Conservation (phyloP, 192 early-diverging fungal species). For the Linnemannia elongata region DNA sequence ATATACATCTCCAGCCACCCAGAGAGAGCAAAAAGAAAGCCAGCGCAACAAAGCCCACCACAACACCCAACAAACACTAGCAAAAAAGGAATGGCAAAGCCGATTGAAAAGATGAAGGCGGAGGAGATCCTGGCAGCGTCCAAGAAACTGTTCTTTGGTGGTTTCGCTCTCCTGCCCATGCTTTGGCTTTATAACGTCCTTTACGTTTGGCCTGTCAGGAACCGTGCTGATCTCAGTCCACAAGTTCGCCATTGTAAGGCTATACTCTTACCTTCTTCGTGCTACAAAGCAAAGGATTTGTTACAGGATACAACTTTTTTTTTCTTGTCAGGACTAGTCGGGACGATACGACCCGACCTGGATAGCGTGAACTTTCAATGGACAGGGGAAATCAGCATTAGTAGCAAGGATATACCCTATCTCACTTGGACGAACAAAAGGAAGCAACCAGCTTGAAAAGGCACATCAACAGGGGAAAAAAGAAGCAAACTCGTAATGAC, state of each 20-base stretch:
- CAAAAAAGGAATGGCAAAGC: slow-evolving; percentile 30
- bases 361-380: no score
- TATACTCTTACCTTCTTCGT: neutral
- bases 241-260: slow-evolving; percentile 69
- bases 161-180: slow-evolving; percentile 69
- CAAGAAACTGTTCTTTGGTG: slow-evolving; percentile 71
- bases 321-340: neutral
- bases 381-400: no score
- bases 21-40: no score
- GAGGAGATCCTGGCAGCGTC: slow-evolving; percentile 71
- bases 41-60: neutral
- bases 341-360: neutral
- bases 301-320: neutral
- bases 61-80: neutral
- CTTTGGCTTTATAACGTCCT: slow-evolving; percentile 81
- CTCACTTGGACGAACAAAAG: neutral
- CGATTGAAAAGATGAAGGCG: slow-evolving; percentile 63
- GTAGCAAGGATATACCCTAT: no score
- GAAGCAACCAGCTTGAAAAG: neutral
- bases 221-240: slow-evolving; percentile 62
- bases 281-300: neutral
- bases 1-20: no score
- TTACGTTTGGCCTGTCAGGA: slow-evolving; percentile 71
- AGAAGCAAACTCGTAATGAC: no score
- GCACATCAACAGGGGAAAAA: neutral